Evolutionary conservation across 139 green algal species (phyloP), one percentile per base, ranked within the genome.

Genomic region (Zygnema circumcarinatum): DNA sequence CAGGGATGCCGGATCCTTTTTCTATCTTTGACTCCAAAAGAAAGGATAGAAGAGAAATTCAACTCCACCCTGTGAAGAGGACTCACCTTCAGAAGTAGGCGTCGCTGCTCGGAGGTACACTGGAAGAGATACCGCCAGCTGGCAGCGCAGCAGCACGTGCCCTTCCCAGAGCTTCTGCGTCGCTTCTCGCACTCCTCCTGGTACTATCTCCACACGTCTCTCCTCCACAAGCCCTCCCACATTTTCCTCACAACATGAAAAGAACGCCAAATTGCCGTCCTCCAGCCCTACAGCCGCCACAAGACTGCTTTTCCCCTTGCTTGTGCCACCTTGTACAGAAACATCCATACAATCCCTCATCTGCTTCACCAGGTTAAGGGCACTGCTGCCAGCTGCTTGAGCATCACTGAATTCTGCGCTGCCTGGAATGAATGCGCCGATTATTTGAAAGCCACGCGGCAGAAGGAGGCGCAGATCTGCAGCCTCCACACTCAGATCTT

Each of bases 41-140:
- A n/a, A n/a, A n/a, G n/a, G n/a, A n/a, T n/a, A n/a, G n/a, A n/a
- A n/a, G n/a, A n/a, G n/a, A n/a, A n/a, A n/a, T n/a, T n/a, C n/a
- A n/a, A n/a, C n/a, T n/a, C n/a, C n/a, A n/a, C n/a, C n/a, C n/a
- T n/a, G n/a, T n/a, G n/a, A 62, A 62, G 47, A 78, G 7, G 3
- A 3, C 69, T 78, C 69, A 78, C 69, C 69, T 7, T 78, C 69
- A 16, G 69, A 7, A 16, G 7, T 20, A 25, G 35, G 16, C 7
- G 7, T 62, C 16, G 36, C 16, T 16, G 3, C 69, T 38, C 16
- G 3, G 7, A 7, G 7, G 16, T 52, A 78, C 35, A 78, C 7
- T 78, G 69, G 69, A 3, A 78, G 11, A 52, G 69, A 52, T 41
- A 78, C 16, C 16, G 69, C 35, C 69, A 78, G 69, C 69, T 78